Evolutionary conservation across 2,329 filamentous ascomycete genomes (phyloP), one percentile per base, ranked within the genome.

Genomic region (Ascochyta fabae): DNA sequence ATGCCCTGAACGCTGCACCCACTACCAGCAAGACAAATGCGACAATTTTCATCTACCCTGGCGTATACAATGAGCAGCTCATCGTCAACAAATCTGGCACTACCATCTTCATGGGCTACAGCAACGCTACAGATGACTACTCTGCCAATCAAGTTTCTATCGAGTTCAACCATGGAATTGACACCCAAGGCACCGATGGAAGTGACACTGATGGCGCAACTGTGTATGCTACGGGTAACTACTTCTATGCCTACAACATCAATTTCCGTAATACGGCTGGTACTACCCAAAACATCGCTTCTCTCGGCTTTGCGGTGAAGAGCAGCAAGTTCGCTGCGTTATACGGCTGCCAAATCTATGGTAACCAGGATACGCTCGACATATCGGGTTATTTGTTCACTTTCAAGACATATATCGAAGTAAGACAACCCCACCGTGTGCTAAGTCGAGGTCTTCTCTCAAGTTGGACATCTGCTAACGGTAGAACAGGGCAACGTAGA

Each of bases 11-110:
- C 47, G 73, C 69, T 31, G 65, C 68, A 10, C 73, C 75, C 4
- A 69, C 65, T 9, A 72, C 72, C 1, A 75, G 71, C 56, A 76
- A 75, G 62, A 68, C 39, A 3, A 71, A 72, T 27, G 65, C 72
- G 27, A 78, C 75, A 1, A 70, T 78, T 6, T 77, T 78, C 59
- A 77, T 78, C 53, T 77, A 77, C 51, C 75, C 75, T 27, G 76
- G 76, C 29, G 65, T 68, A 2, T 78, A 78, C 55, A 61, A 75
- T 15, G 76, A 78, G 60, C 71, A 78, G 61, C 62, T 78, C 19
- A 64, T 75, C 12, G 61, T 78, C 41, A 76, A 68, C 60, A 74
- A 74, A 55, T 70, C 74, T 15, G 76, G 76, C 6, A 69, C 71
- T 0, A 77, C 76, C 16, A 74, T 77, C 38, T 75, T 79, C 60